Conservation (phyloP, 2,329 filamentous ascomycete species). For the Calonectria pauciramosa region DNA sequence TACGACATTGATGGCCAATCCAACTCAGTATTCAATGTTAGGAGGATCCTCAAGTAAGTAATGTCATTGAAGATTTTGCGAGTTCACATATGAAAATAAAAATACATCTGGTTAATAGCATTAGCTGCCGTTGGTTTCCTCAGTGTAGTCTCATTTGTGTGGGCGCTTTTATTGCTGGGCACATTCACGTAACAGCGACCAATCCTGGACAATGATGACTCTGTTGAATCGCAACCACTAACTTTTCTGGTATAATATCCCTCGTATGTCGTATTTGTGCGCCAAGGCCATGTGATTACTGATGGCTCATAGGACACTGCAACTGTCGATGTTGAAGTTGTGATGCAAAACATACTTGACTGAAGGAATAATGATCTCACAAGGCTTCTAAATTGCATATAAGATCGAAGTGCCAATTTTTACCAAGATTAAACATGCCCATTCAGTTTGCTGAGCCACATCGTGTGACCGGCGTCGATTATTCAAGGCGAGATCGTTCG, state of each 20-base stretch:
- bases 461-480: background rate
- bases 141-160: background rate
- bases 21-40: background rate
- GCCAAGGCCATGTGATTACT: background rate
- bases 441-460: background rate
- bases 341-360: background rate
- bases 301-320: background rate
- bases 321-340: background rate
- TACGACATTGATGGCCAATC: background rate
- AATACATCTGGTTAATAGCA: background rate
- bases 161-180: background rate
- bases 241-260: background rate
- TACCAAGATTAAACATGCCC: background rate
- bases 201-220: background rate
- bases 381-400: background rate
- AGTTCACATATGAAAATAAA: background rate
- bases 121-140: background rate
- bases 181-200: background rate
- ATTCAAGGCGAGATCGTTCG: background rate
- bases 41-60: background rate
- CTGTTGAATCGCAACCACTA: background rate
- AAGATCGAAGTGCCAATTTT: background rate
- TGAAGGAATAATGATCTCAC: background rate
- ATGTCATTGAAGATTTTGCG: background rate
- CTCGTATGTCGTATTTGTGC: background rate